Evolutionary conservation across 805 yeast genomes (phyloP), one percentile per base, ranked within the genome.

Genomic region (Sugiyamaella floridensis): DNA sequence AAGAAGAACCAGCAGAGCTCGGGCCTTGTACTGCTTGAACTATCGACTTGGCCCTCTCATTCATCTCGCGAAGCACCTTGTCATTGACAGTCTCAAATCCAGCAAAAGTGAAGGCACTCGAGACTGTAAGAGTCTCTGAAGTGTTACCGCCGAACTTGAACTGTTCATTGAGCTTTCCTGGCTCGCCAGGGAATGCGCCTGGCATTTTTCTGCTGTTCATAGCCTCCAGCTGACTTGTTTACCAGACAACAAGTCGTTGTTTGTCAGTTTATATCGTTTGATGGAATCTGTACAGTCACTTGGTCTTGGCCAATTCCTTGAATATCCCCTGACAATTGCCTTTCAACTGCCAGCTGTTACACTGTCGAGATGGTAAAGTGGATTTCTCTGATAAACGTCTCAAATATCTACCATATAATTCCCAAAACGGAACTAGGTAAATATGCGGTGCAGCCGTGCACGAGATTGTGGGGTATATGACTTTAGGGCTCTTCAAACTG

Each of bases 11-110:
- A 18, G 22, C 34, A 2, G 47, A 44, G 4, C 32, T n/a, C 29
- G 15, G 45, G 26, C 9, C 47, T 32, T 44, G 45, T 32, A 32
- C 41, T 41, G 20, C n/a, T 41, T 26, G 50, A 40, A 41, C 44
- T 28, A 45, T 50, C 8, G 32, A 45, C 20, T 52, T 52, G 29
- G 70, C 68, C 26, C 71, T 57, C 51, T 62, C 65, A 51, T 67
- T 64, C 69, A 67, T 67, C 48, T 67, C 71, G 26, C 51, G 20
- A 6, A 67, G 61, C n/a, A 67, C 63, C 51, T 58, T 55, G 56
- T 67, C 71, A 47, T 65, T 65, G 54, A 64, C 43, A 14, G 70
- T 67, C 47, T 61, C 66, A 54, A 62, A 65, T n/a, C 63, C 66
- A n/a, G 60, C 55, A 8, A 55, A 40, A 20, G 45, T 55, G 53